Evolutionary conservation across 345 rosid species (phyloP).

Genomic region (Moricandia moricandioides): DNA sequence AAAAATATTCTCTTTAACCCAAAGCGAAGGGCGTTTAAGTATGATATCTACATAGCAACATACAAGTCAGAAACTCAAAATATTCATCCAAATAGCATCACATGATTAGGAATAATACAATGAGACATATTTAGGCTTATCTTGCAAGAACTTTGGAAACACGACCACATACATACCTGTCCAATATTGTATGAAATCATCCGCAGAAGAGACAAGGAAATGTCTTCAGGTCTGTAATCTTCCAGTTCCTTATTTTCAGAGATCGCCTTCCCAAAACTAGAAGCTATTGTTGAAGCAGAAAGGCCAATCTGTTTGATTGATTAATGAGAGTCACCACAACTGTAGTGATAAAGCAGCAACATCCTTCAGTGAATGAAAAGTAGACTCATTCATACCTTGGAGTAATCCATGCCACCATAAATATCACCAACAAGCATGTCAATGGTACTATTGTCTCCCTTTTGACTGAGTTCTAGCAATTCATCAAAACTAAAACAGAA

Average conservation of each 20-base stretch:
- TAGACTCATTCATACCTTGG: slow-evolving; percentile 55
- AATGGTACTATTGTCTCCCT: slow-evolving; percentile 85
- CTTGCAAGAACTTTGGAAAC: background rate
- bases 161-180: slow-evolving; percentile 56
- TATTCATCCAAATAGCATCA: no score
- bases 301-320: slow-evolving; percentile 71
- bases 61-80: slow-evolving; percentile 14
- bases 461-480: slow-evolving; percentile 92
- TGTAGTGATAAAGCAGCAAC: background rate
- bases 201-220: slow-evolving; percentile 91
- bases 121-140: background rate
- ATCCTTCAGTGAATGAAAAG: background rate
- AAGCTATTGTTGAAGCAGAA: slow-evolving; percentile 97
- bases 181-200: slow-evolving; percentile 99
- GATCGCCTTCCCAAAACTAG: slow-evolving; percentile 96
- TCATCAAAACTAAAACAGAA: slow-evolving; percentile 75
- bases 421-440: slow-evolving; percentile 99
- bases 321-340: slow-evolving; percentile 9
- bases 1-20: slow-evolving; percentile 93
- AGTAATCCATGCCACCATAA: slow-evolving; percentile 94
- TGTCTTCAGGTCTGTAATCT: slow-evolving; percentile 95
- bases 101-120: no score
- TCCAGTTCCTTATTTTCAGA: slow-evolving; percentile 90
- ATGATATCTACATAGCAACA: slow-evolving; percentile 62
- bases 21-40: slow-evolving; percentile 91